Percentiles rank a stretch among this genome's conserved stretches.
These are phyloP conservation scores for Syncephalastrum racemosum DNA, from an alignment of 371 early-diverging fungal genomes.

Conservation along the genomic window DNA sequence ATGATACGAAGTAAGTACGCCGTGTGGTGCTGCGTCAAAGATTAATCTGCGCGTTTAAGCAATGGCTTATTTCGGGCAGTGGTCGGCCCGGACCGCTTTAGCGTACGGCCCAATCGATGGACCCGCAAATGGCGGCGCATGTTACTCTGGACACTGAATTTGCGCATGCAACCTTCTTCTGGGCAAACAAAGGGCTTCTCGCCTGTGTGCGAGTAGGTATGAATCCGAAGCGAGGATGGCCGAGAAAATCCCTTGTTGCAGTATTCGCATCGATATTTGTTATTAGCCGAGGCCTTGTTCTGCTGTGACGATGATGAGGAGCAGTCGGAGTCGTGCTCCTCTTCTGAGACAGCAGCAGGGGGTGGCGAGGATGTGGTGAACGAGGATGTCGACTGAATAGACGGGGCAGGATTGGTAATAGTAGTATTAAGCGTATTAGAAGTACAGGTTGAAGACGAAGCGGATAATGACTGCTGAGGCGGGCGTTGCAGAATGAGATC, in stretches of 20 bases:
- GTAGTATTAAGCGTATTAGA: constrained; percentile 29
- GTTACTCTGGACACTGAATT: no score
- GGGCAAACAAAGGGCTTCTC: no score
- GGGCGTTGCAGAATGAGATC: constrained; percentile 33
- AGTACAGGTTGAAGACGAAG: constrained; percentile 17
- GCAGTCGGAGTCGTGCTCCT: background rate
- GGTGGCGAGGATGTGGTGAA: no score
- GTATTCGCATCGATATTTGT: constrained; percentile 62
- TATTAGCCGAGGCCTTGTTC: constrained; percentile 6
- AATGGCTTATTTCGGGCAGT: background rate
- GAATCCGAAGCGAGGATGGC: constrained; percentile 59
- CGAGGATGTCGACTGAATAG: no score
- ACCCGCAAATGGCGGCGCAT: no score
- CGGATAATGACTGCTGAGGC: constrained; percentile 10
- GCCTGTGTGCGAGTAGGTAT: constrained; percentile 67
- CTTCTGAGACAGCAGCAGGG: background rate
- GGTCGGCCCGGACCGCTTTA: constrained; percentile 11
- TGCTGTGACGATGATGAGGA: no score
- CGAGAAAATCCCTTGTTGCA: constrained; percentile 62
- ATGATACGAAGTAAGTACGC: no score
- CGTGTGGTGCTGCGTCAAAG: no score
- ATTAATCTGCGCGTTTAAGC: no score
- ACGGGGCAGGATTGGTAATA: constrained; percentile 19
- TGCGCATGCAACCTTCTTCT: no score
- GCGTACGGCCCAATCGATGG: constrained; percentile 22